Evolutionary conservation across 371 early-diverging fungal genomes (phyloP).

Genomic region (Blakeslea trispora): DNA sequence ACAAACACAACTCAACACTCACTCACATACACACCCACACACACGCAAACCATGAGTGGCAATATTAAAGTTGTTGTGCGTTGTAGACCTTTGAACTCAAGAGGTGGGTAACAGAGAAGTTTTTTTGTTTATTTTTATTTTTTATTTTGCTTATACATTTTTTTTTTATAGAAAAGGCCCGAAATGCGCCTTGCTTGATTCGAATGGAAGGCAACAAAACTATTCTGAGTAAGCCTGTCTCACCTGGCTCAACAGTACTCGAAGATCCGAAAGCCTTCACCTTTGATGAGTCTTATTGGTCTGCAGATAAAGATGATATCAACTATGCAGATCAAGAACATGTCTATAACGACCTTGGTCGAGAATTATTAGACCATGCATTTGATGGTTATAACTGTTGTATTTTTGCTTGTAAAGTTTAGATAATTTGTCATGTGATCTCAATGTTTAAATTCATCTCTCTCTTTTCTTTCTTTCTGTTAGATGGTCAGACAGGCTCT

Average conservation of each 20-base stretch:
- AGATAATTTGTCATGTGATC: background rate
- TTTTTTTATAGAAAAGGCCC: constrained; percentile 49
- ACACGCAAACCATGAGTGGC: constrained; percentile 7
- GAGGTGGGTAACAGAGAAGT: constrained; percentile 7
- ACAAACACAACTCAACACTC: background rate
- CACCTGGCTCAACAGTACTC: constrained; percentile 21
- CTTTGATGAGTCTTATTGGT: constrained; percentile 83
- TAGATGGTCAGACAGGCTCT: constrained; percentile 83
- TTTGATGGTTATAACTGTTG: constrained; percentile 82
- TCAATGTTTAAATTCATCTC: constrained; percentile 6
- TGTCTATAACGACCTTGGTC: constrained; percentile 73
- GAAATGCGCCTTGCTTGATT: constrained; percentile 57
- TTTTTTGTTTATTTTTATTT: background rate
- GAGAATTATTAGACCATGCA: constrained; percentile 77
- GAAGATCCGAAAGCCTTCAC: constrained; percentile 62
- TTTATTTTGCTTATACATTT: too few species aligned
- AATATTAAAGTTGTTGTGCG: constrained; percentile 25
- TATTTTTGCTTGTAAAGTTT: constrained; percentile 71
- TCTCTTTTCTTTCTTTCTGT: too few species aligned
- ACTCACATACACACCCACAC: background rate
- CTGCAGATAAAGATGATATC: constrained; percentile 58
- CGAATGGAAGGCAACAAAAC: constrained; percentile 69
- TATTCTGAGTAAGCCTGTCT: constrained; percentile 53
- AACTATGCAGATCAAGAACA: constrained; percentile 70
- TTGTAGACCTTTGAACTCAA: constrained; percentile 21